Conservation (phyloP, 768 basidiomycete species). For the Thelephora ganbajun region DNA sequence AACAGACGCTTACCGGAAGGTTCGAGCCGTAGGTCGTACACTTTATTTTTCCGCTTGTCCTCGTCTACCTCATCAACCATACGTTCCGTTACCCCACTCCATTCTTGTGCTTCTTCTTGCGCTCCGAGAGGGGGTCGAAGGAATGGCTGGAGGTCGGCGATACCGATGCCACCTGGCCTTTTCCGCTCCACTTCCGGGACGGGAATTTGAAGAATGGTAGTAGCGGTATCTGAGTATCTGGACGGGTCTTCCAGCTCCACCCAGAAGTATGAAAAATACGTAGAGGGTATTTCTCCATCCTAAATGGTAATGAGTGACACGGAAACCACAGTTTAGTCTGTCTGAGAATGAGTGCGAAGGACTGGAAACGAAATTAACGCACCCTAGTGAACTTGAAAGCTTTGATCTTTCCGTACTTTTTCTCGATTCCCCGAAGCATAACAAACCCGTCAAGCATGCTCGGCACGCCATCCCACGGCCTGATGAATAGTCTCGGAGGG, state of each 20-base stretch:
- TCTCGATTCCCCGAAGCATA: conserved; percentile 41
- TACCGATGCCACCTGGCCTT: conserved; percentile 19
- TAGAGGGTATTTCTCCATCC: conserved; percentile 6
- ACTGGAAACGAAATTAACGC: conserved; percentile 9
- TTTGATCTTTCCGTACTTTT: conserved; percentile 10
- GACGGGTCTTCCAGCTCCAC: conserved; percentile 31
- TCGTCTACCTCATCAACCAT: neutral
- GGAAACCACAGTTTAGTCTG: neutral
- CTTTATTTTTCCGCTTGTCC: neutral
- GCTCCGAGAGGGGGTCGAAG: conserved; percentile 11
- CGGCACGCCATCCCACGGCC: conserved; percentile 24
- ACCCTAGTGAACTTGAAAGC: conserved; percentile 11
- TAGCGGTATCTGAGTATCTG: conserved; percentile 21
- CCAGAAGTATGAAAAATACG: conserved; percentile 28
- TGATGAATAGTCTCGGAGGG: conserved; percentile 17
- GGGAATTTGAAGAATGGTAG: conserved; percentile 17
- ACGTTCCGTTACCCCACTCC: neutral
- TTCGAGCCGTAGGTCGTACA: conserved; percentile 8
- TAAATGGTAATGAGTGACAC: neutral
- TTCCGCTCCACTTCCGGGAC: conserved; percentile 12
- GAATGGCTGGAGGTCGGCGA: conserved; percentile 18
- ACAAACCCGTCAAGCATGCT: conserved; percentile 37
- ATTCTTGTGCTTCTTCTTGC: neutral
- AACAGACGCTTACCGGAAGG: conserved; percentile 5
- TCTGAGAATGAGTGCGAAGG: neutral